Conservation (phyloP, 345 rosid genomes). For the Eutrema japonicum region DNA sequence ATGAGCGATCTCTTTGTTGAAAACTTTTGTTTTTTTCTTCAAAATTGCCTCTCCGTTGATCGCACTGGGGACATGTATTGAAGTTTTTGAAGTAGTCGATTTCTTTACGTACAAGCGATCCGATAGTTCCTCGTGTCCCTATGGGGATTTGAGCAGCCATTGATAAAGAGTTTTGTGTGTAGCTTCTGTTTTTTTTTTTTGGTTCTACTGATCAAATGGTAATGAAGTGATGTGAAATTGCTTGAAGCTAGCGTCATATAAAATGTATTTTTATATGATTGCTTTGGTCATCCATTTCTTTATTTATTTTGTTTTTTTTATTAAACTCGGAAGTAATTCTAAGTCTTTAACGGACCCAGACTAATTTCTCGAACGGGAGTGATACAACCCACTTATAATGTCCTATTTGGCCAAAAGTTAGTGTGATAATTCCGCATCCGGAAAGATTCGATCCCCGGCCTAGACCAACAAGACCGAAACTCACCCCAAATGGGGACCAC, state of each 20-base stretch:
- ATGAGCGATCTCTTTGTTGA: slow-evolving; percentile 39
- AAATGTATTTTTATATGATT: slow-evolving; percentile 27
- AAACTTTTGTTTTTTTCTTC: background rate
- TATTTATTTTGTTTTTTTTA: too few species aligned
- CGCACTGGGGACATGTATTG: slow-evolving; percentile 31
- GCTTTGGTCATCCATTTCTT: slow-evolving; percentile 36
- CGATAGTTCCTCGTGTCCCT: slow-evolving; percentile 84
- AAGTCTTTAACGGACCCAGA: too few species aligned
- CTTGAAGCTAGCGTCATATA: slow-evolving; percentile 21
- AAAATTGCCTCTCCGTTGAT: slow-evolving; percentile 14
- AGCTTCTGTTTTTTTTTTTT: slow-evolving; percentile 36
- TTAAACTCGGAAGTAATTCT: too few species aligned
- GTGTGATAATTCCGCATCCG: too few species aligned
- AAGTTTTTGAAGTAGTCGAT: slow-evolving; percentile 67
- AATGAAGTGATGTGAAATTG: slow-evolving; percentile 34
- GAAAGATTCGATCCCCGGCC: too few species aligned
- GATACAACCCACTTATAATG: too few species aligned
- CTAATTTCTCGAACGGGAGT: too few species aligned
- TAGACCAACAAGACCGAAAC: too few species aligned
- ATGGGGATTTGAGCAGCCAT: slow-evolving; percentile 63
- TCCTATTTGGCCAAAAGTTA: too few species aligned
- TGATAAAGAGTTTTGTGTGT: slow-evolving; percentile 30
- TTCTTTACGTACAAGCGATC: slow-evolving; percentile 76
- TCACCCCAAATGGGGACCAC: too few species aligned
- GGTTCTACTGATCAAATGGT: slow-evolving; percentile 36